Conservation (phyloP, 2,329 filamentous ascomycete genomes). For the Cercospora beticola region DNA sequence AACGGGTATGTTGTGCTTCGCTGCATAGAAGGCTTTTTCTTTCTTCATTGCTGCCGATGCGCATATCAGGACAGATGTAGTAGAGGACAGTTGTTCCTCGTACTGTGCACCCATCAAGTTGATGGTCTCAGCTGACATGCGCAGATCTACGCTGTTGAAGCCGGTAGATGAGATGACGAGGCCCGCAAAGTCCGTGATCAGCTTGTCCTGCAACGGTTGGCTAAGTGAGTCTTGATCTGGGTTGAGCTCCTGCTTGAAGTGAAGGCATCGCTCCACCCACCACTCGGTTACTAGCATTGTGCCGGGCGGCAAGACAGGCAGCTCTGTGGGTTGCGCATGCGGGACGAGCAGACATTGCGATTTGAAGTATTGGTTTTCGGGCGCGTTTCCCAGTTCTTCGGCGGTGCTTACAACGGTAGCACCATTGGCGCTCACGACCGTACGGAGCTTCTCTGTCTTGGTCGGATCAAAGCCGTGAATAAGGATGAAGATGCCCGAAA, state of each 20-base stretch:
- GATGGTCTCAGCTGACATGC: conserved; percentile 78
- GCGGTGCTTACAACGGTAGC: conserved; percentile 30
- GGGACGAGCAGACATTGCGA: conserved; percentile 36
- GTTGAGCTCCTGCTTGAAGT: conserved; percentile 68
- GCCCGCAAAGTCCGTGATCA: conserved; percentile 59
- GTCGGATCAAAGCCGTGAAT: conserved; percentile 32
- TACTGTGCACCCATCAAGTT: conserved; percentile 72
- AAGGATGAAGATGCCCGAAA: conserved; percentile 33
- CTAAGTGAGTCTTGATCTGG: conserved; percentile 72
- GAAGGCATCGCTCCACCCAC: conserved; percentile 87
- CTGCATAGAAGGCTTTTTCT: conserved; percentile 77
- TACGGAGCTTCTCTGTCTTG: conserved; percentile 24
- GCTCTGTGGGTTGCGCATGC: conserved; percentile 28
- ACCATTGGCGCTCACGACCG: conserved; percentile 34
- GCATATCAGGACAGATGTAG: conserved; percentile 74
- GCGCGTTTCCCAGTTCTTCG: conserved; percentile 28
- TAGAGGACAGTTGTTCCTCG: conserved; percentile 70
- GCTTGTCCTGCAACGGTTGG: conserved; percentile 63
- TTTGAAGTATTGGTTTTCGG: conserved; percentile 18
- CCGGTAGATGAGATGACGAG: conserved; percentile 56
- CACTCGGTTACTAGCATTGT: conserved; percentile 72
- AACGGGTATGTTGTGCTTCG: conserved; percentile 74
- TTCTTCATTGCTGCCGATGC: conserved; percentile 52
- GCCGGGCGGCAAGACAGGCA: conserved; percentile 30
- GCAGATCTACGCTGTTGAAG: conserved; percentile 65